A percentile compares a stretch with the other conserved stretches of the same genome.
Conservation (phyloP, 129 eudicot genomes). For the Saposhnikovia divaricata region DNA sequence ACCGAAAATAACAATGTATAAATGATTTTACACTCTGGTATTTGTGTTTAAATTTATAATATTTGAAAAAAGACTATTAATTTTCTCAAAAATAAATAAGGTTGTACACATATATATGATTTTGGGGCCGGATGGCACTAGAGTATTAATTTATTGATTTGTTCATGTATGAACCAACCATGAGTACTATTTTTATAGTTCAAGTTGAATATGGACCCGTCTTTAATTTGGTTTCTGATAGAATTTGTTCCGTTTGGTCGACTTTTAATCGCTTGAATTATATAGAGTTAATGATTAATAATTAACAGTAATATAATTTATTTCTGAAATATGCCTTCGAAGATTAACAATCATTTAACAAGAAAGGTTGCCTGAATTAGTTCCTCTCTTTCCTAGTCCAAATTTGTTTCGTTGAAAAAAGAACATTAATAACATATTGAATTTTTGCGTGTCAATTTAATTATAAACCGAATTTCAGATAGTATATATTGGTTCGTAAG, state of each 20-base stretch:
- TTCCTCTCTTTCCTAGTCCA: not conserved
- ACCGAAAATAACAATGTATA: too few species aligned
- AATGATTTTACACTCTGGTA: too few species aligned
- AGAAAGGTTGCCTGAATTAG: not conserved
- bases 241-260: not conserved
- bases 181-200: not conserved
- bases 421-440: not conserved
- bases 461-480: not conserved
- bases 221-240: not conserved
- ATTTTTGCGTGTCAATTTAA: not conserved
- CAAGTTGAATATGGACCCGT: not conserved
- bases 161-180: not conserved
- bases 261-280: not conserved
- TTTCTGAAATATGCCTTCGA: not conserved
- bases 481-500: not conserved
- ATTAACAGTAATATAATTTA: not conserved
- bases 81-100: too few species aligned
- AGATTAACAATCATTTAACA: not conserved
- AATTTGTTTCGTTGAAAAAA: not conserved
- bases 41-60: too few species aligned
- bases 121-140: too few species aligned
- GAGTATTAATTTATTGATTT: not conserved
- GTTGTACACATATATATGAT: too few species aligned
- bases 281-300: not conserved
- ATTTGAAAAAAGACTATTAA: too few species aligned